Conservation (phyloP, 495 filamentous ascomycete genomes). For the Penicillium odoratum region DNA sequence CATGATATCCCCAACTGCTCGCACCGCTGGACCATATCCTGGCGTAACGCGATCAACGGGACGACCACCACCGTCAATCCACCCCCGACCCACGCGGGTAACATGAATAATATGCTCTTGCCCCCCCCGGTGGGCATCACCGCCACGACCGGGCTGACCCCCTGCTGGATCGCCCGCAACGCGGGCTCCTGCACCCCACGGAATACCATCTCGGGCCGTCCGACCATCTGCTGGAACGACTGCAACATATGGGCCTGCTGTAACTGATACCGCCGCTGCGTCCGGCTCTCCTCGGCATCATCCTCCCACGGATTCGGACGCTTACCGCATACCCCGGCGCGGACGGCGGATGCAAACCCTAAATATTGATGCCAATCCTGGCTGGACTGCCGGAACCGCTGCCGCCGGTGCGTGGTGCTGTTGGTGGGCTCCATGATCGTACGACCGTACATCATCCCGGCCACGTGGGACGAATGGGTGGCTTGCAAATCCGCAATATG, state of each 20-base stretch:
- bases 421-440: not conserved
- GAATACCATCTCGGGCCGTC: not conserved
- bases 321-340: not conserved
- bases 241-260: not conserved
- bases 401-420: not conserved
- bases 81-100: not conserved
- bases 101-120: conserved; percentile 1
- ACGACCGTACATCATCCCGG: not conserved
- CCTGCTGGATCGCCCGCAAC: not conserved
- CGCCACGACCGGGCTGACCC: not conserved
- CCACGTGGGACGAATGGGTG: not conserved
- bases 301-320: not conserved
- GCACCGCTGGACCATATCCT: not conserved
- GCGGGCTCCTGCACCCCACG: not conserved
- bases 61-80: not conserved
- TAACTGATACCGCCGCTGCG: not conserved
- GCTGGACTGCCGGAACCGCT: not conserved
- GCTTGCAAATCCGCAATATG: not conserved
- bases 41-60: not conserved
- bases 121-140: not conserved
- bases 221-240: not conserved
- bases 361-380: not conserved
- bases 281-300: not conserved
- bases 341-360: not conserved
- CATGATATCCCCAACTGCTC: not conserved